A percentile compares a stretch with the other conserved stretches of the same genome.
phyloP scores from a whole-genome alignment of 2,329 filamentous ascomycete species.

The Nemania sp. region DNA sequence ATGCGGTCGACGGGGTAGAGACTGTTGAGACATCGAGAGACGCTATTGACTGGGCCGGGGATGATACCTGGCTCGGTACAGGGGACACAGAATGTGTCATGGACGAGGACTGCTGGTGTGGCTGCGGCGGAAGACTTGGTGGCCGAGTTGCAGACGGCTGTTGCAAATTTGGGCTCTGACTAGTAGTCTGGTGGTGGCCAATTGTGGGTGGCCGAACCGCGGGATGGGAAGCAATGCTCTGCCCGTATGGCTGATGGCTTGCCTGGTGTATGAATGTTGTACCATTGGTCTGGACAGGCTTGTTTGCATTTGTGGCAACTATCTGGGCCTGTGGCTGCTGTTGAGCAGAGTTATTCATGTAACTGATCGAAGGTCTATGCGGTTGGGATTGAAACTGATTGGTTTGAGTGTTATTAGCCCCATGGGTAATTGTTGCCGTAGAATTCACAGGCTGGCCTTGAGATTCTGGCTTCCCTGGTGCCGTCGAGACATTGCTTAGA shows the following conservation, averaged over 20 bases:
- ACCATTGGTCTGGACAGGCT: neutral
- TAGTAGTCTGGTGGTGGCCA: slow-evolving; percentile 7
- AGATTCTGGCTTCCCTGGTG: neutral
- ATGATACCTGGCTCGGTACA: slow-evolving; percentile 38
- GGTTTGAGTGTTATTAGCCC: neutral
- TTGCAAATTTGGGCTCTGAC: slow-evolving; percentile 15
- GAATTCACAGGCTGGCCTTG: slow-evolving; percentile 1
- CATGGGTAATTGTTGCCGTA: too few relatives aligned
- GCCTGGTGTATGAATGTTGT: neutral
- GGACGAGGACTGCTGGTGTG: slow-evolving; percentile 28
- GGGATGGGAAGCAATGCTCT: neutral
- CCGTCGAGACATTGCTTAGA: neutral
- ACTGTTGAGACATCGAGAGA: slow-evolving; percentile 34
- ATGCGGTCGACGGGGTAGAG: slow-evolving; percentile 29
- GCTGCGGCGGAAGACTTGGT: slow-evolving; percentile 11
- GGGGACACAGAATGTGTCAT: slow-evolving; percentile 30
- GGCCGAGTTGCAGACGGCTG: neutral
- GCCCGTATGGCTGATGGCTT: neutral
- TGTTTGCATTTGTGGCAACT: slow-evolving; percentile 2
- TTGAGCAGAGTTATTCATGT: slow-evolving; percentile 1
- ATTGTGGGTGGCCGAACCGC: slow-evolving; percentile 11
- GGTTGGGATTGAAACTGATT: neutral
- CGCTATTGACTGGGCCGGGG: slow-evolving; percentile 34
- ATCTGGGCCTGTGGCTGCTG: slow-evolving; percentile 11
- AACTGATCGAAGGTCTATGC: slow-evolving; percentile 2